Evolutionary conservation across 2,329 filamentous ascomycete species (phyloP).

Genomic region (Exophiala aquamarina): DNA sequence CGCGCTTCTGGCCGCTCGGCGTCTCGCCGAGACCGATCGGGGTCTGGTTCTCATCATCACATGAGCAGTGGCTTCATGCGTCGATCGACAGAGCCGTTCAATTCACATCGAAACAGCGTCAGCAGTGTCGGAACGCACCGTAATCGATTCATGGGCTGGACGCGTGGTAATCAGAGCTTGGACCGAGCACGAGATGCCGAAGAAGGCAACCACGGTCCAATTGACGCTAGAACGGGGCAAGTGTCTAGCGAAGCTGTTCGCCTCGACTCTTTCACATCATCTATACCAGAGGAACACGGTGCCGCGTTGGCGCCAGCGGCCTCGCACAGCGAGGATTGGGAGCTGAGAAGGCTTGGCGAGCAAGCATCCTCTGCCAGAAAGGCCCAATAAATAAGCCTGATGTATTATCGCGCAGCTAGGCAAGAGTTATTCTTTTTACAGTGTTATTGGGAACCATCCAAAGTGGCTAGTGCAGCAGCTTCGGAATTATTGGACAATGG

Average conservation of each 20-base stretch:
- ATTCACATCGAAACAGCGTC: constrained; percentile 27
- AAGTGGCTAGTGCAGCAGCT: no score
- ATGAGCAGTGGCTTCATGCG: constrained; percentile 27
- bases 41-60: constrained; percentile 26
- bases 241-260: constrained; percentile 25
- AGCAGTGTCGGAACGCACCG: constrained; percentile 47
- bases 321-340: no score
- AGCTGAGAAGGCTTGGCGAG: no score
- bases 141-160: constrained; percentile 62
- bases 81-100: constrained; percentile 30
- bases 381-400: no score
- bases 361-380: no score
- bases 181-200: constrained; percentile 24
- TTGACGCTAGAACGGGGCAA: constrained; percentile 26
- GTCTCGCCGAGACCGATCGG: constrained; percentile 10
- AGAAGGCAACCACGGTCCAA: constrained; percentile 13
- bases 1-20: constrained; percentile 7
- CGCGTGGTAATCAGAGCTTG: constrained; percentile 6
- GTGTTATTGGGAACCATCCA: no score
- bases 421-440: no score
- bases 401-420: no score
- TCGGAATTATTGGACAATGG: no score
- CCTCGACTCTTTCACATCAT: constrained; percentile 13
- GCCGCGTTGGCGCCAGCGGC: no score
- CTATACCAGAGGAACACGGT: no score